Evolutionary conservation across 2,329 filamentous ascomycete genomes (phyloP).

Genomic region (Neofusicoccum kwambonambiense): DNA sequence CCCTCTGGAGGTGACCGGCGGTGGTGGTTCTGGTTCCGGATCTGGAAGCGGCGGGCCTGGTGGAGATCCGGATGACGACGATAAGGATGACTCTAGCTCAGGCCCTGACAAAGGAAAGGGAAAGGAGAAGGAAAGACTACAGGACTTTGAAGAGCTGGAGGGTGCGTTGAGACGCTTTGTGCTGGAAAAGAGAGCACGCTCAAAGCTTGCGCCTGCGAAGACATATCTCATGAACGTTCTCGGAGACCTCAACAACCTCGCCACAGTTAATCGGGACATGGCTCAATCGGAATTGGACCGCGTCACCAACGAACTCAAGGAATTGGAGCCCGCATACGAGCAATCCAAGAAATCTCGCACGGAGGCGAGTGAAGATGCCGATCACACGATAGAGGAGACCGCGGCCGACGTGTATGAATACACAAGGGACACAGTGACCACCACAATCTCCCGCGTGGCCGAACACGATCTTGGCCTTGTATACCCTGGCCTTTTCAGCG

Average conservation of each 20-base stretch:
- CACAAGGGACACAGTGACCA: conserved; percentile 71
- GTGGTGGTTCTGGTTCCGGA: conserved; percentile 43
- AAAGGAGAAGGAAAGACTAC: conserved; percentile 71
- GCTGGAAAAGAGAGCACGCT: conserved; percentile 89
- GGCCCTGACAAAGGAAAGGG: conserved; percentile 67
- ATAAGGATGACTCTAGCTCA: conserved; percentile 47
- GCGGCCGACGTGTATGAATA: conserved; percentile 83
- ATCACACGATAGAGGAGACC: conserved; percentile 78
- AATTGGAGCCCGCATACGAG: conserved; percentile 83
- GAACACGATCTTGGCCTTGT: conserved; percentile 76
- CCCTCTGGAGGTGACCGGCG: conserved; percentile 57
- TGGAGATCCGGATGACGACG: conserved; percentile 40
- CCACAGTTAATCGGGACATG: conserved; percentile 82
- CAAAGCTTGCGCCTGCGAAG: conserved; percentile 91
- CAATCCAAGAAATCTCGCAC: conserved; percentile 75
- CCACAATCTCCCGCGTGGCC: conserved; percentile 74
- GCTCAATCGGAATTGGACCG: conserved; percentile 81
- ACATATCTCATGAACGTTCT: conserved; percentile 94
- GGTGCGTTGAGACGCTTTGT: conserved; percentile 88
- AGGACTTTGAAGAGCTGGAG: conserved; percentile 88
- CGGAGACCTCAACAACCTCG: conserved; percentile 79
- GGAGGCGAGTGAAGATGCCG: conserved; percentile 78
- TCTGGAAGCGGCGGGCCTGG: conserved; percentile 27
- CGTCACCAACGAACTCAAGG: conserved; percentile 74
- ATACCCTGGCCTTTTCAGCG: conserved; percentile 81